phyloP scores from a whole-genome alignment of 306 rosid genomes.

The Pueraria montana region DNA sequence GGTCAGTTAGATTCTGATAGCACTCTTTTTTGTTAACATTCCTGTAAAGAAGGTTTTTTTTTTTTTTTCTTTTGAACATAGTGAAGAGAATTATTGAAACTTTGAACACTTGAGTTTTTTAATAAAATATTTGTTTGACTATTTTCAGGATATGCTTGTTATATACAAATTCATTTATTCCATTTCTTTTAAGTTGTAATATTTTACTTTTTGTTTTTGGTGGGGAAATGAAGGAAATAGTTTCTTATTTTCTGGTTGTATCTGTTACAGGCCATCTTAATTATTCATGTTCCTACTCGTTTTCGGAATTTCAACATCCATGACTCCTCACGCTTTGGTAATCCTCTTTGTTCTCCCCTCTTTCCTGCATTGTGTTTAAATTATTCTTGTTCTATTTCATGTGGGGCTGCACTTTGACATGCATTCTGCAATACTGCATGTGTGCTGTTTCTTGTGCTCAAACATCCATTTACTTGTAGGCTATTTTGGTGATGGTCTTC shows the following conservation, averaged over 20 bases:
- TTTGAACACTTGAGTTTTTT: background rate
- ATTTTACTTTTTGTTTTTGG: background rate
- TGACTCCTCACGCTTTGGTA: conserved; percentile 84
- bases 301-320: conserved; percentile 75
- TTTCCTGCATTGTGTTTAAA: conserved; percentile 10
- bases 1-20: conserved; percentile 65
- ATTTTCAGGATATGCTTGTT: conserved; percentile 5
- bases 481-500: conserved; percentile 7
- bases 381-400: conserved; percentile 31
- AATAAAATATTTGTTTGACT: conserved; percentile 2
- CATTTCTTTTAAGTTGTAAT: conserved; percentile 7
- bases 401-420: background rate
- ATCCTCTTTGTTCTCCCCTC: conserved; percentile 33
- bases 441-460: background rate
- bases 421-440: background rate
- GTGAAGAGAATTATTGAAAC: conserved; percentile 23
- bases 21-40: conserved; percentile 21
- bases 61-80: conserved; percentile 17
- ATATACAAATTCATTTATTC: conserved; percentile 24
- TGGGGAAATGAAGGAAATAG: conserved; percentile 10
- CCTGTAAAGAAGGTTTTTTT: background rate
- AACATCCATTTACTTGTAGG: background rate
- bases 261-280: conserved; percentile 83
- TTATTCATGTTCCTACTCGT: conserved; percentile 83
- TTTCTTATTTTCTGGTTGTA: conserved; percentile 49